Evolutionary conservation across 306 rosid species (phyloP).

Genomic region (Acmispon strigosus): DNA sequence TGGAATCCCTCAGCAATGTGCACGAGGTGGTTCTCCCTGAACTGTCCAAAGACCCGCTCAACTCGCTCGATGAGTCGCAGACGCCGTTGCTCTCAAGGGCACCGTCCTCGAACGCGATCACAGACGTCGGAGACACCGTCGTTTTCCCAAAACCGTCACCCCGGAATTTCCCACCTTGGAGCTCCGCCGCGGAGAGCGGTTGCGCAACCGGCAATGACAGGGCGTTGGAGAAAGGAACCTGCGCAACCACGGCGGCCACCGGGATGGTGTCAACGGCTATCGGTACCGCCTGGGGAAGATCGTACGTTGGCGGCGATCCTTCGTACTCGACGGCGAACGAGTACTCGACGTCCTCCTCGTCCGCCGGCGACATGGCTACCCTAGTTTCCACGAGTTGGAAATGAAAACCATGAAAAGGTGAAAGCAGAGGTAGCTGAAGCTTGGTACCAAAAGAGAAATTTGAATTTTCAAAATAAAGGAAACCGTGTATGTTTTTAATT

Average conservation of each 20-base stretch:
- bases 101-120: slow-evolving; percentile 66
- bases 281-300: slow-evolving; percentile 73
- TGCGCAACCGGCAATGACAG: slow-evolving; percentile 68
- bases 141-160: slow-evolving; percentile 40
- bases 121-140: slow-evolving; percentile 79
- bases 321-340: slow-evolving; percentile 71
- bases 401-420: background rate
- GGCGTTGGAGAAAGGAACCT: slow-evolving; percentile 40
- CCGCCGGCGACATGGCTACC: slow-evolving; percentile 49
- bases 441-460: slow-evolving; percentile 6
- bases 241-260: slow-evolving; percentile 51
- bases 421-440: background rate
- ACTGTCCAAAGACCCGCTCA: slow-evolving; percentile 35
- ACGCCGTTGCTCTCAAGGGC: slow-evolving; percentile 31
- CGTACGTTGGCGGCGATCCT: slow-evolving; percentile 67
- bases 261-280: slow-evolving; percentile 59
- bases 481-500: background rate
- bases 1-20: slow-evolving; percentile 34
- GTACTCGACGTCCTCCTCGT: slow-evolving; percentile 31
- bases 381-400: slow-evolving; percentile 18
- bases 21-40: slow-evolving; percentile 44
- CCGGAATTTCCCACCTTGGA: background rate
- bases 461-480: slow-evolving; percentile 36
- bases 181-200: slow-evolving; percentile 48
- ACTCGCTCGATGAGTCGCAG: slow-evolving; percentile 39